Conservation (phyloP, 306 rosid species). For the Quercus ilex region DNA sequence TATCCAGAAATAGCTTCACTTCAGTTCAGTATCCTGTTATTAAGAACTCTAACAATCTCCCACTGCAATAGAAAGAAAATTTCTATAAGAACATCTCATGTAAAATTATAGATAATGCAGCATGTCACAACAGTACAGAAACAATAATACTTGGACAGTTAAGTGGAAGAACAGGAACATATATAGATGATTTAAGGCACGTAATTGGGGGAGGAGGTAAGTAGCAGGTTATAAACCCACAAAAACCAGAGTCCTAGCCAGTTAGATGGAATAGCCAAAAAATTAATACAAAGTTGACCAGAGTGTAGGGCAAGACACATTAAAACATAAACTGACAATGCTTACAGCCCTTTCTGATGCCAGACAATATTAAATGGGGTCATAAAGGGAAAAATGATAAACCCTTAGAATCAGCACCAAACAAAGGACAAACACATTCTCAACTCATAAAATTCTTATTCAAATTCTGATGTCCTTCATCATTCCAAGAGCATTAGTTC, state of each 20-base stretch:
- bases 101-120: background rate
- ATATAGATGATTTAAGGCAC: no score
- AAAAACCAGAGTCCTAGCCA: background rate
- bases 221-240: background rate
- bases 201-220: no score
- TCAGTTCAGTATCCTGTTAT: background rate
- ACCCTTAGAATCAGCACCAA: no score
- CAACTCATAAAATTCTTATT: no score
- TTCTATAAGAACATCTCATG: background rate
- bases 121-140: background rate
- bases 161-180: no score
- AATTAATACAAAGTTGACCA: background rate
- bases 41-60: background rate
- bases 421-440: no score
- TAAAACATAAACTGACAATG: background rate
- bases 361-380: no score
- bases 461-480: no score
- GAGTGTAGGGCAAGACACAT: background rate
- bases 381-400: no score
- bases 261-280: background rate
- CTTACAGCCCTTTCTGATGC: no score
- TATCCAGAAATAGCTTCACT: background rate
- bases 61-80: constrained; percentile 2
- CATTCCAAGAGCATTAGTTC: no score
- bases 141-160: background rate